Base-by-base conservation (phyloP, 306 rosid species). In the Cicer pinnatifidum region DNA sequence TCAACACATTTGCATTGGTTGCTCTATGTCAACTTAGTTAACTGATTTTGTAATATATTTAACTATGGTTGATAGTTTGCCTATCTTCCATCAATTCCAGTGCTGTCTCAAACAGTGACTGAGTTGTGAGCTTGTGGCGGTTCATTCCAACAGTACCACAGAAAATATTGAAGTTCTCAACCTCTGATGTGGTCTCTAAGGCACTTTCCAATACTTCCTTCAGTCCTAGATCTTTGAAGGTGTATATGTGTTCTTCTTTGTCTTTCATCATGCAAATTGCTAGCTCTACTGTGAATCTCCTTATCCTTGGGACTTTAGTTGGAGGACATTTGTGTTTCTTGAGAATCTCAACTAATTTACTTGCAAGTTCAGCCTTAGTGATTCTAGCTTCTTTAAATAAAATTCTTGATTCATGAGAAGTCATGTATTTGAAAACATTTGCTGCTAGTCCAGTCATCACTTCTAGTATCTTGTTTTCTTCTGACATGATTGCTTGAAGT, bases 201-300 rank as follows among this genome's bases (percentile, higher is more conserved):
- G 89, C 91, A 69, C 75, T 41, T 41, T 89, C 94, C 52, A 94
- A 83, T 76, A 84, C 87, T 77, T 73, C 78, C 68, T 82, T 87
- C 85, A 87, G 65, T 65, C 83, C 91, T 39, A 85, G 12, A 43
- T 82, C 71, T 84, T 77, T 82, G 82, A 91, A 94, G 16, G 80
- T 71, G 1, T 13, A 2, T 52, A 84, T 69, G 56, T 88, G 88
- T 78, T 76, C 78, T 57, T 56, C 78, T n/a, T 85, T 88, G 80
- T 91, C 88, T 75, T 73, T 76, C 98, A 94, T 91, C 96, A 94
- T 89, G 94, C 92, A 94, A 51, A 87, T 91, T 16, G 90, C 89
- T 67, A 87, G 75, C 75, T 94, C 97, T 65, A 94, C 85, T 58
- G 58, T 67, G 51, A 89, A 91, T 84, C 96, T 86, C 86, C 98